These are phyloP conservation scores for Diophrys appendiculata DNA, from an alignment of 73 alveolate species.

Conservation along the genomic window DNA sequence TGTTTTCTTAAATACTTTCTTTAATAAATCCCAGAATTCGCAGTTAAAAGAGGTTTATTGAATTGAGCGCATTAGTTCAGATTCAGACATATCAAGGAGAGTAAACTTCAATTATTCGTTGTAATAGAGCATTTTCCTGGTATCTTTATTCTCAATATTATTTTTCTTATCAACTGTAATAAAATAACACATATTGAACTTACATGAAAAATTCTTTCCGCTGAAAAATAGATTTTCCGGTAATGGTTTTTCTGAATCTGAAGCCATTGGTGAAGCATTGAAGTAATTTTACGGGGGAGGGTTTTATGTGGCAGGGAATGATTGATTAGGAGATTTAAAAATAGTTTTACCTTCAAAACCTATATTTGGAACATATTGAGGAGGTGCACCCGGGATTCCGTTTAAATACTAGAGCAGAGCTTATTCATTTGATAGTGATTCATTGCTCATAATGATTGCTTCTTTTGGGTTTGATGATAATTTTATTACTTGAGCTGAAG, in stretches of 20 bases:
- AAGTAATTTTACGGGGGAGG: neutral
- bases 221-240: no score
- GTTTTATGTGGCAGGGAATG: neutral
- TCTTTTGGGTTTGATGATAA: neutral
- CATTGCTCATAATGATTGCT: neutral
- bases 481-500: neutral
- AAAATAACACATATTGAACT: no score
- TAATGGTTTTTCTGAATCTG: no score
- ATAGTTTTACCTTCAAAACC: no score
- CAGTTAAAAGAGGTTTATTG: neutral
- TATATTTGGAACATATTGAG: no score
- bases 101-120: neutral
- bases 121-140: neutral
- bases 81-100: neutral
- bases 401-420: neutral
- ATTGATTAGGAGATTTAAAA: neutral
- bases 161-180: no score
- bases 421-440: neutral
- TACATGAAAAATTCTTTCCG: no score
- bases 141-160: neutral
- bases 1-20: neutral
- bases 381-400: neutral
- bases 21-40: neutral
- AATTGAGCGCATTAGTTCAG: neutral
- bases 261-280: no score